Evolutionary conservation across 257 asterid genomes (phyloP), one percentile per base, ranked within the genome.

Genomic region (Cordia subcordata): DNA sequence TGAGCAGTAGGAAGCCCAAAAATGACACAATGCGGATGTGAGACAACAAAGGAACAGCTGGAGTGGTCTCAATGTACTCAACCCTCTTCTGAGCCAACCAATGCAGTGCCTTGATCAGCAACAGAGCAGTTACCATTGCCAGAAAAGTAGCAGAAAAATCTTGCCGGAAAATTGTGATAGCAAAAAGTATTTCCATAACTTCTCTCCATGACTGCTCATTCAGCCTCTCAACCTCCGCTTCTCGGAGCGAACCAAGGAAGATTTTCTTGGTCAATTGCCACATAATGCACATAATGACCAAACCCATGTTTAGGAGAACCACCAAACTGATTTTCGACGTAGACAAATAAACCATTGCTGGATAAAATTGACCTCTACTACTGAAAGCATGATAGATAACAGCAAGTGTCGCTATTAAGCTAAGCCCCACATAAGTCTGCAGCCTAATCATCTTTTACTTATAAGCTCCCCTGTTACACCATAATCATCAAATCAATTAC

Each of bases 31-130:
- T 92, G 58, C 96, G 88, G 68, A 77, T 53, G 65, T 92, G 96
- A 60, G 99, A 80, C 60, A 81, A 67, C 75, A 66, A 68, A 27
- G 96, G 76, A 56, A 92, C 90, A 23, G 96, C 65, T 9, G 96
- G 94, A 64, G 99, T 92, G 8, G 96, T 92, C 67, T 92, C 96
- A 57, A 92, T 92, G 82, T 88, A 92, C 61, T 92, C 99, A 35
- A 92, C 95, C 72, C 99, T 81, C 84, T 92, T 92, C 64, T 92
- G 99, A 62, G 94, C 96, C 86, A 92, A 75, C 99, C 99, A 92
- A 72, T 92, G 99, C 89, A 92, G 77, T 57, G 96, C 86, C 76
- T 92, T 92, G 69, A 92, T 84, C 78, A 92, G 78, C 64, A 92
- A 82, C 68, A 92, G 85, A 16, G 95, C 78, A 45, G 96, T 86